phyloP scores from a whole-genome alignment of 352 stramenopile genomes.

The Pythium utonaiense region DNA sequence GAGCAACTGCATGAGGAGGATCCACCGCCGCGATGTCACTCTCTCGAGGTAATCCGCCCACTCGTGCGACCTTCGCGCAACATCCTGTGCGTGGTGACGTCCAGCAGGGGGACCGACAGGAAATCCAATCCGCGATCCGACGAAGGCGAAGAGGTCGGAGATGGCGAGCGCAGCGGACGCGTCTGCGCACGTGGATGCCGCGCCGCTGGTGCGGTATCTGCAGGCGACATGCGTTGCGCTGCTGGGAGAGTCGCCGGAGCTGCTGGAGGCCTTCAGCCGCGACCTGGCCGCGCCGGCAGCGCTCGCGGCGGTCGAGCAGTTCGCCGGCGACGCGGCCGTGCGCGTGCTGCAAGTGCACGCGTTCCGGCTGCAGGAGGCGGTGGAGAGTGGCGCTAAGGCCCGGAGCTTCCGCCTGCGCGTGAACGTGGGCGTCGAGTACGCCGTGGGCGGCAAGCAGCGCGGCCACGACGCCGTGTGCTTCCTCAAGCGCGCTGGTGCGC shows the following conservation, averaged over 20 bases:
- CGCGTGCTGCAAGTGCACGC: slow-evolving; percentile 79
- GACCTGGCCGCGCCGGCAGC: slow-evolving; percentile 36
- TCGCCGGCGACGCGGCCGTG: slow-evolving; percentile 51
- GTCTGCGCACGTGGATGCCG: slow-evolving; percentile 38
- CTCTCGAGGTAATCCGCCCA: neutral
- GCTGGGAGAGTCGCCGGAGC: slow-evolving; percentile 45
- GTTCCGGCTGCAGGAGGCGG: slow-evolving; percentile 32
- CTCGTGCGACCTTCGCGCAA: slow-evolving; percentile 26
- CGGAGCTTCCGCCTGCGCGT: slow-evolving; percentile 45
- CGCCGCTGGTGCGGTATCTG: slow-evolving; percentile 55
- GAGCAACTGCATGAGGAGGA: too few species aligned
- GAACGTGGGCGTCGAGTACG: slow-evolving; percentile 79
- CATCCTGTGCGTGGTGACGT: slow-evolving; percentile 1
- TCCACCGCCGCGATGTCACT: slow-evolving; percentile 2
- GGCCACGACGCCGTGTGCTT: slow-evolving; percentile 82
- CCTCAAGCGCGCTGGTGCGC: slow-evolving; percentile 77
- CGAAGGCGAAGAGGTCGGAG: slow-evolving; percentile 17
- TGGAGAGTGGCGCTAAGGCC: slow-evolving; percentile 7
- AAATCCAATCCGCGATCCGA: slow-evolving; percentile 18
- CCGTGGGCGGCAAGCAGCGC: slow-evolving; percentile 44
- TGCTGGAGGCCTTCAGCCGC: slow-evolving; percentile 41
- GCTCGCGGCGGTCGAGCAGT: slow-evolving; percentile 60
- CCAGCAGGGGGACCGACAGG: neutral
- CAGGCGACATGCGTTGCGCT: slow-evolving; percentile 63
- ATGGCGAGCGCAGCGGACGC: slow-evolving; percentile 24